phyloP scores from a whole-genome alignment of 495 filamentous ascomycete genomes.

The Xylaria scruposa region DNA sequence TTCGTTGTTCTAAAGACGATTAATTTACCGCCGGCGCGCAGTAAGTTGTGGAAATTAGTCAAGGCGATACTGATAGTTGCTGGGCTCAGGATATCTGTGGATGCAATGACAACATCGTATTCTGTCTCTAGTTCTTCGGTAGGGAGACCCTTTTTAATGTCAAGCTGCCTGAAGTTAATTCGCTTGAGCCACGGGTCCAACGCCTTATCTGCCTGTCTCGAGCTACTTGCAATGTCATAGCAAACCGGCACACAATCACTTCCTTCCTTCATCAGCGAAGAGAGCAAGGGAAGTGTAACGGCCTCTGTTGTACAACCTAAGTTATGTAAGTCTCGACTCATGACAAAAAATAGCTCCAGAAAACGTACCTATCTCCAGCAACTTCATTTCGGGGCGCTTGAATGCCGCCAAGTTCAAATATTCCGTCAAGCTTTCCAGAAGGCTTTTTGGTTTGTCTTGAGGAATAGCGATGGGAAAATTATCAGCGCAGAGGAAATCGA shows the following conservation, averaged over 20 bases:
- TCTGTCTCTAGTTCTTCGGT: background rate
- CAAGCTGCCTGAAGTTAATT: slow-evolving; percentile 1
- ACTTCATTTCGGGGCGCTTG: slow-evolving; percentile 43
- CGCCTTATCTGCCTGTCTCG: background rate
- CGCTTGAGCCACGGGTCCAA: slow-evolving; percentile 9
- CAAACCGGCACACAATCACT: background rate
- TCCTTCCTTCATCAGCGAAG: background rate
- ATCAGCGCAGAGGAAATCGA: background rate
- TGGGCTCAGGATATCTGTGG: background rate
- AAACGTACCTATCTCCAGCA: slow-evolving; percentile 51
- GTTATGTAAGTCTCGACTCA: background rate
- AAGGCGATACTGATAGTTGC: background rate
- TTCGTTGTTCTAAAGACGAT: background rate
- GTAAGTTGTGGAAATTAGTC: background rate
- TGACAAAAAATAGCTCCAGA: no score
- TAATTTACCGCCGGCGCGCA: slow-evolving; percentile 2
- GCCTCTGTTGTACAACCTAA: background rate
- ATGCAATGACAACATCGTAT: slow-evolving; percentile 1
- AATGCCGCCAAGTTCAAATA: slow-evolving; percentile 30
- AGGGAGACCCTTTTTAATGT: slow-evolving; percentile 1
- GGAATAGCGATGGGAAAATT: background rate
- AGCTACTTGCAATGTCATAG: slow-evolving; percentile 5
- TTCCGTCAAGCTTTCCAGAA: slow-evolving; percentile 20
- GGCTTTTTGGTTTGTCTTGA: background rate
- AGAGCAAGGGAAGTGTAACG: slow-evolving; percentile 2